Percentiles rank a stretch among this genome's conserved stretches.
phyloP scores from a whole-genome alignment of 169 alveolate species.

The Cryptosporidium sp. region DNA sequence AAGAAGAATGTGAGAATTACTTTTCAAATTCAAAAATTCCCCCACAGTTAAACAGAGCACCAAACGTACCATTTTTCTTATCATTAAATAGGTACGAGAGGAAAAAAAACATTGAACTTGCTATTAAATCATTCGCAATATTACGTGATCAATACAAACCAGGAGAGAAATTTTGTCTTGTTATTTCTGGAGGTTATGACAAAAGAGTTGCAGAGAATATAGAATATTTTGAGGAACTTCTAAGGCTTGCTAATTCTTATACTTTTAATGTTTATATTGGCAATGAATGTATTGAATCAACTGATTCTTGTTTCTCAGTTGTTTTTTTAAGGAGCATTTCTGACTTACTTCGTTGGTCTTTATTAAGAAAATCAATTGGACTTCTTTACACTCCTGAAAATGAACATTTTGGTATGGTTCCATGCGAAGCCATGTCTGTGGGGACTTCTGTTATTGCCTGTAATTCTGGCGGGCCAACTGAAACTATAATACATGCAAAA shows the following conservation, averaged over 20 bases:
- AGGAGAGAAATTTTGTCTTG: conserved; percentile 77
- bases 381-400: conserved; percentile 93
- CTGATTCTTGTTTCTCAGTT: conserved; percentile 77
- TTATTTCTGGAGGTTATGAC: conserved; percentile 94
- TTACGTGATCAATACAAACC: conserved; percentile 75
- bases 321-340: conserved; percentile 87
- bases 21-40: conserved; percentile 64
- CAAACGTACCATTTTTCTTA: conserved; percentile 77
- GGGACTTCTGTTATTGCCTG: conserved; percentile 91
- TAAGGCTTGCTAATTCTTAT: conserved; percentile 58
- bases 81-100: conserved; percentile 91
- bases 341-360: conserved; percentile 82
- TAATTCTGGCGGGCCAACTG: conserved; percentile 94
- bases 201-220: conserved; percentile 87
- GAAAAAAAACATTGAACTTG: conserved; percentile 89
- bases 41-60: background rate
- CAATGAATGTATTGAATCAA: conserved; percentile 36
- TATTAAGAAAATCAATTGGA: conserved; percentile 85
- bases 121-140: conserved; percentile 85
- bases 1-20: conserved; percentile 76
- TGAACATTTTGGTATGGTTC: conserved; percentile 97
- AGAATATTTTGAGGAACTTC: conserved; percentile 84
- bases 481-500: conserved; percentile 86
- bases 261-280: conserved; percentile 51
- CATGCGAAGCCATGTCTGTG: conserved; percentile 92